Percentiles rank a stretch among this genome's conserved stretches.
phyloP scores from a whole-genome alignment of 371 early-diverging fungal species.

The Blyttiomyces sp. region DNA sequence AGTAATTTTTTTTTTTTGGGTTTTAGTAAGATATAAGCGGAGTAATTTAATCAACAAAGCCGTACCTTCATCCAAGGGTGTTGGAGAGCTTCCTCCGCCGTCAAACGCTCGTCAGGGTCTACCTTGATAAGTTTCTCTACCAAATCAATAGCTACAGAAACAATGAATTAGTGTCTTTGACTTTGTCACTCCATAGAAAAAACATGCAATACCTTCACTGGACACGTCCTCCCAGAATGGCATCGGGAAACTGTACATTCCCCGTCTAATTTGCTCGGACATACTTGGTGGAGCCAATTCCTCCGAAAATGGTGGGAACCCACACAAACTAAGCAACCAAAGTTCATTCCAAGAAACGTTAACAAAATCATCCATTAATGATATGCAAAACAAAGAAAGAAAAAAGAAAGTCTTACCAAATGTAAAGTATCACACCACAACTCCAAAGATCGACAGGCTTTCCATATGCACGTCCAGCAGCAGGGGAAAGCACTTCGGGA shows the following conservation, averaged over 20 bases:
- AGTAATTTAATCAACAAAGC: not conserved
- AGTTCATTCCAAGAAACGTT: not conserved
- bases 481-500: slow-evolving; percentile 45
- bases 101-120: slow-evolving; percentile 68
- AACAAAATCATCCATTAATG: not conserved
- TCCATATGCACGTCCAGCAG: slow-evolving; percentile 23
- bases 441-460: slow-evolving; percentile 57
- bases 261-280: slow-evolving; percentile 65
- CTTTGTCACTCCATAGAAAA: not conserved
- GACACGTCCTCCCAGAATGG: slow-evolving; percentile 76
- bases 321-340: slow-evolving; percentile 28
- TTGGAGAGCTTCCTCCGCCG: slow-evolving; percentile 72
- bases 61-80: slow-evolving; percentile 67
- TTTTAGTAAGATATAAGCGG: not conserved
- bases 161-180: not conserved
- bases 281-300: slow-evolving; percentile 33
- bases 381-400: not conserved
- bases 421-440: slow-evolving; percentile 57
- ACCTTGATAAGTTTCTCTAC: slow-evolving; percentile 69
- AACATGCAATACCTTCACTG: slow-evolving; percentile 41
- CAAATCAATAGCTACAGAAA: slow-evolving; percentile 73
- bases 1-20: no score
- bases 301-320: slow-evolving; percentile 54
- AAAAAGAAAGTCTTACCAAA: slow-evolving; percentile 27
- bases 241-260: slow-evolving; percentile 65